phyloP scores from a whole-genome alignment of 176 grass and related monocot species.

The Calamus simplicifolius region DNA sequence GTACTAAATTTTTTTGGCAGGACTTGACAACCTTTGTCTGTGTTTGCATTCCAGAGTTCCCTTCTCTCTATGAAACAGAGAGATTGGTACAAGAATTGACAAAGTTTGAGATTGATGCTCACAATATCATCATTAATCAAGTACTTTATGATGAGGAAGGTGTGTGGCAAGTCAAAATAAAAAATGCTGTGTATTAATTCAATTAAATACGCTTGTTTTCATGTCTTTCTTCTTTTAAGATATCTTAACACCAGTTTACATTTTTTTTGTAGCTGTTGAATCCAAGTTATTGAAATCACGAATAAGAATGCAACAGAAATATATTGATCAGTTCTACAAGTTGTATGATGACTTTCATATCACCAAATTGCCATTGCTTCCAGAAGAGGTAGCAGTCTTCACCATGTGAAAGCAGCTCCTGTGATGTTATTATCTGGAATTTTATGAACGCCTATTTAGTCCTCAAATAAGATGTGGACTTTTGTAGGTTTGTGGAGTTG shows the following conservation, averaged over 20 bases:
- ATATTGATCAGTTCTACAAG: constrained; percentile 91
- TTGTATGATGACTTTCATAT: constrained; percentile 97
- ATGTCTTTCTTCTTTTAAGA: no score
- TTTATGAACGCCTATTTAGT: no score
- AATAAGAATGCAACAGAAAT: constrained; percentile 95
- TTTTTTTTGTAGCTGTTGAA: constrained; percentile 65
- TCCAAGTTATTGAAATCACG: constrained; percentile 82
- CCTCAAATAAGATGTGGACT: not conserved
- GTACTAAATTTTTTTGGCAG: constrained; percentile 31
- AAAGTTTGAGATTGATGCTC: constrained; percentile 92
- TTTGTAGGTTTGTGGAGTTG: constrained; percentile 78
- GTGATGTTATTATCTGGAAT: no score
- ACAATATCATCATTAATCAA: constrained; percentile 99
- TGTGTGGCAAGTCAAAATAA: constrained; percentile 14
- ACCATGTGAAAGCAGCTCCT: no score
- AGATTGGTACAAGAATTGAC: constrained; percentile 98
- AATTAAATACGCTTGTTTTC: no score
- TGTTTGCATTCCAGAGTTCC: constrained; percentile 98
- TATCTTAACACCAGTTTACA: not conserved
- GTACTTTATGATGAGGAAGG: constrained; percentile 92
- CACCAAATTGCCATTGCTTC: constrained; percentile 93
- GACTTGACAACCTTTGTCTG: constrained; percentile 98
- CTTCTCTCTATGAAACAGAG: constrained; percentile 98
- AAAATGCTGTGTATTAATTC: no score
- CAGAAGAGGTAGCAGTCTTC: constrained; percentile 51